These are phyloP conservation scores for Argentina anserina DNA, from an alignment of 306 rosid species.

Conservation along the genomic window DNA sequence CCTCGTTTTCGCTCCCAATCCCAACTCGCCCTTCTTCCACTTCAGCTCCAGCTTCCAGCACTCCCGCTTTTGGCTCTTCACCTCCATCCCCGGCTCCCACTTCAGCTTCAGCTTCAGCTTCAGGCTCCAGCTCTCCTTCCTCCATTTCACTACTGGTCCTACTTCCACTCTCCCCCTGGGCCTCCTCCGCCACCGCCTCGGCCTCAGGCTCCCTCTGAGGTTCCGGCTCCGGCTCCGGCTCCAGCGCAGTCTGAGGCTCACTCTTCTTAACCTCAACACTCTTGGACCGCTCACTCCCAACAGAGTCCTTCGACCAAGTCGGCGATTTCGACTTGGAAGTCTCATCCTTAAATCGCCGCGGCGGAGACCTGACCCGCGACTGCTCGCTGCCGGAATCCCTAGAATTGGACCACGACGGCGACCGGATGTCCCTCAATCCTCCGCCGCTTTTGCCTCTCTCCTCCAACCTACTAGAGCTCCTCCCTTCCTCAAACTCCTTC, in stretches of 20 bases:
- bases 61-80: background rate
- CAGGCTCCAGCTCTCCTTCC: slow-evolving; percentile 20
- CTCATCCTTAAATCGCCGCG: slow-evolving; percentile 31
- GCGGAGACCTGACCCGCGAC: slow-evolving; percentile 37
- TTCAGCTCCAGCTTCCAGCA: slow-evolving; percentile 18
- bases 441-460: slow-evolving; percentile 41
- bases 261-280: slow-evolving; percentile 73
- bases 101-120: slow-evolving; percentile 21
- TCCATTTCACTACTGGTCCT: slow-evolving; percentile 18
- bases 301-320: slow-evolving; percentile 79
- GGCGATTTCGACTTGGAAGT: slow-evolving; percentile 50
- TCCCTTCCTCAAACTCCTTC: slow-evolving; percentile 78
- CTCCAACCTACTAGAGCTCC: slow-evolving; percentile 38
- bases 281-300: slow-evolving; percentile 79
- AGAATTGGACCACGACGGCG: slow-evolving; percentile 45
- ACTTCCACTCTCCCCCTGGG: slow-evolving; percentile 14
- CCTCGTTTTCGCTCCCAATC: slow-evolving; percentile 21
- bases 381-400: slow-evolving; percentile 47
- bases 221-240: slow-evolving; percentile 58
- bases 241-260: slow-evolving; percentile 57
- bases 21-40: slow-evolving; percentile 12
- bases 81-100: slow-evolving; percentile 7
- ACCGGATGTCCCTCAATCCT: slow-evolving; percentile 61
- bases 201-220: background rate
- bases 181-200: background rate